Evolutionary conservation across 2,329 filamentous ascomycete species (phyloP).

Genomic region (Aspergillus cejpii): DNA sequence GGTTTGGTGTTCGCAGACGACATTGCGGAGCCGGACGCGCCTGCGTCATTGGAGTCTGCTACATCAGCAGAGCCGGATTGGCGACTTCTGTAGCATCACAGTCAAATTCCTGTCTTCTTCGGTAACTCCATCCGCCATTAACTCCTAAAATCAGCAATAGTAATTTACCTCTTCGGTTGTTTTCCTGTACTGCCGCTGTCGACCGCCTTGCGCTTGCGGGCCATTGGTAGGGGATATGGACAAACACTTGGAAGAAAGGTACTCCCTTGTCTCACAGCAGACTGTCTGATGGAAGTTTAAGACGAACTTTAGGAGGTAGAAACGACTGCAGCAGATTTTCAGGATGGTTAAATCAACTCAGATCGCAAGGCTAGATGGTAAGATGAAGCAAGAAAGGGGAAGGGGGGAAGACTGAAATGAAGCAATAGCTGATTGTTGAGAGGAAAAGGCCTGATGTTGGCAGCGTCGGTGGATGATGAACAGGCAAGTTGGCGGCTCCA

Average conservation of each 20-base stretch:
- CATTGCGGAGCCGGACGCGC: constrained; percentile 23
- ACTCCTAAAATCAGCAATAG: too few relatives aligned
- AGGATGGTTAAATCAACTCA: constrained; percentile 85
- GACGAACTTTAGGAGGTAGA: constrained; percentile 1
- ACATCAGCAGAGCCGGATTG: constrained; percentile 21
- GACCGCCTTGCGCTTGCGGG: constrained; percentile 34
- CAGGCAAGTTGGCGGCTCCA: constrained; percentile 47
- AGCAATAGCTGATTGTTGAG: constrained; percentile 21
- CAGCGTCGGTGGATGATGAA: constrained; percentile 89
- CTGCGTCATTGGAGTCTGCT: constrained; percentile 22
- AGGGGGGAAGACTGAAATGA: constrained; percentile 1
- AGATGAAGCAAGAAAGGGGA: constrained; percentile 19
- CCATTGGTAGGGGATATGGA: constrained; percentile 29
- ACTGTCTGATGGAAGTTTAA: constrained; percentile 1
- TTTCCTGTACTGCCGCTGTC: constrained; percentile 23
- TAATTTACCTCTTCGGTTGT: constrained; percentile 18
- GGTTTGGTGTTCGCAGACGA: constrained; percentile 21
- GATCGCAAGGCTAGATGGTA: constrained; percentile 89
- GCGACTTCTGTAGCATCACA: constrained; percentile 20
- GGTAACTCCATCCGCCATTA: too few relatives aligned
- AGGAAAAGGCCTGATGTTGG: constrained; percentile 80
- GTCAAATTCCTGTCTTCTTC: constrained; percentile 16
- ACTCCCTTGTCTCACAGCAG: constrained; percentile 3
- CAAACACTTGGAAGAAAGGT: constrained; percentile 18
- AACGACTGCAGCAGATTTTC: background rate